A percentile compares a stretch with the other conserved stretches of the same genome.
phyloP scores from a whole-genome alignment of 352 stramenopile genomes.

The Phytophthora nicotianae region DNA sequence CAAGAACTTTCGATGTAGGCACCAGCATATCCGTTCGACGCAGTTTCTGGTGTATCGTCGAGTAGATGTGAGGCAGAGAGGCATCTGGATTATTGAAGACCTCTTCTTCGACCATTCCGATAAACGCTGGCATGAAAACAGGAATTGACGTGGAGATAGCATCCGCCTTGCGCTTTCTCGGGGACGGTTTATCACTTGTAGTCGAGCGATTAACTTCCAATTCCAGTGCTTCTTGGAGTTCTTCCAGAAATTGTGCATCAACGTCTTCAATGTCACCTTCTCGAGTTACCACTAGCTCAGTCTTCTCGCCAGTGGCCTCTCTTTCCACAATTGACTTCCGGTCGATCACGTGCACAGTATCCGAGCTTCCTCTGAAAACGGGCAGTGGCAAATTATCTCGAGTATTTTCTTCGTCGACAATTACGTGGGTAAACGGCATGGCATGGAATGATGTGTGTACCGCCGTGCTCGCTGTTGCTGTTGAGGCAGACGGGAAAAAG shows the following conservation, averaged over 20 bases:
- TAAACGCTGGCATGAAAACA: conserved; percentile 50
- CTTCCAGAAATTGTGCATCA: conserved; percentile 32
- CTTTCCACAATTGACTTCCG: conserved; percentile 47
- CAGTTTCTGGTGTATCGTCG: conserved; percentile 42
- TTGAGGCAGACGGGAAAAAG: conserved; percentile 32
- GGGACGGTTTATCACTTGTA: neutral
- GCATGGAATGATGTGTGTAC: conserved; percentile 18
- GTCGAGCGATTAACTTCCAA: conserved; percentile 23
- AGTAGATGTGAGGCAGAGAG: conserved; percentile 46
- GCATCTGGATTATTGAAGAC: conserved; percentile 49
- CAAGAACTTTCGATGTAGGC: conserved; percentile 51
- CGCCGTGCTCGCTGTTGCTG: neutral
- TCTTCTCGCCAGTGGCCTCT: conserved; percentile 25
- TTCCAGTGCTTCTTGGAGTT: conserved; percentile 37
- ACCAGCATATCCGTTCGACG: conserved; percentile 42
- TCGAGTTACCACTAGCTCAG: conserved; percentile 31
- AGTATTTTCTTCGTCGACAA: conserved; percentile 6
- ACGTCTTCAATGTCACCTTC: conserved; percentile 14
- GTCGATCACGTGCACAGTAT: conserved; percentile 41
- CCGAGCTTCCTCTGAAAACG: conserved; percentile 28
- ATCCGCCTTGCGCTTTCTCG: conserved; percentile 31
- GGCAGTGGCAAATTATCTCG: conserved; percentile 11
- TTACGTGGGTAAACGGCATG: conserved; percentile 34
- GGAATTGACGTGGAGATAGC: conserved; percentile 12
- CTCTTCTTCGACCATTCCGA: conserved; percentile 62